A percentile compares a stretch with the other conserved stretches of the same genome.
phyloP scores from a whole-genome alignment of 2,329 filamentous ascomycete genomes.

The Penicillium aurantiogriseum region DNA sequence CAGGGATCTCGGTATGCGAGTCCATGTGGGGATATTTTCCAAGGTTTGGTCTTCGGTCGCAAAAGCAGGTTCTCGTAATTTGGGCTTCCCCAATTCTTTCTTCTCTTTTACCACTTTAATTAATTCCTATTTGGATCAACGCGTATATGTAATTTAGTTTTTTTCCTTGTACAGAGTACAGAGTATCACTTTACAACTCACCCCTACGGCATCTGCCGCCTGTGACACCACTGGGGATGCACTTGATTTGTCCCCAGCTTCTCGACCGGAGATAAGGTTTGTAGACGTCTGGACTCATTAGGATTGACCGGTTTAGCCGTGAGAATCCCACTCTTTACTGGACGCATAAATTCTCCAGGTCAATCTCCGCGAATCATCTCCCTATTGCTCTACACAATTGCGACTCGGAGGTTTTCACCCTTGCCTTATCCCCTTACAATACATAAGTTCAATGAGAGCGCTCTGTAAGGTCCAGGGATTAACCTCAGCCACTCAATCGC shows the following conservation, averaged over 20 bases:
- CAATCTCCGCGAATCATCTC: not conserved
- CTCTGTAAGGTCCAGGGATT: slow-evolving; percentile 19
- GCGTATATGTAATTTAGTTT: not conserved
- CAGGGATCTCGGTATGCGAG: slow-evolving; percentile 18
- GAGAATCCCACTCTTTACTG: not conserved
- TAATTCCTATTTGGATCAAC: not conserved
- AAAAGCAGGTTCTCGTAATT: slow-evolving; percentile 24
- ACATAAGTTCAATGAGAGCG: not conserved
- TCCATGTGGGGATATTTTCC: slow-evolving; percentile 22
- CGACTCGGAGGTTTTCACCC: slow-evolving; percentile 19
- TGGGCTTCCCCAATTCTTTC: slow-evolving; percentile 14
- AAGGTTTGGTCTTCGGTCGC: slow-evolving; percentile 5
- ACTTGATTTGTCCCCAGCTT: slow-evolving; percentile 12
- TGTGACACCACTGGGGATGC: slow-evolving; percentile 13
- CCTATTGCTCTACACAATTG: not conserved
- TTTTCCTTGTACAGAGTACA: not conserved
- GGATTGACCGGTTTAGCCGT: not conserved
- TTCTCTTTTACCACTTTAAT: slow-evolving; percentile 7
- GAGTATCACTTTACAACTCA: slow-evolving; percentile 9
- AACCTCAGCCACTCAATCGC: slow-evolving; percentile 16
- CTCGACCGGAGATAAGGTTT: slow-evolving; percentile 8
- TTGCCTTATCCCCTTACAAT: slow-evolving; percentile 20
- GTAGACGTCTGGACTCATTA: slow-evolving; percentile 5
- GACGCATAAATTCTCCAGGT: not conserved
- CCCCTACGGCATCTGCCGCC: slow-evolving; percentile 5